Base-by-base conservation (phyloP, 2,329 filamentous ascomycete genomes). In the Xylaria multiplex region DNA sequence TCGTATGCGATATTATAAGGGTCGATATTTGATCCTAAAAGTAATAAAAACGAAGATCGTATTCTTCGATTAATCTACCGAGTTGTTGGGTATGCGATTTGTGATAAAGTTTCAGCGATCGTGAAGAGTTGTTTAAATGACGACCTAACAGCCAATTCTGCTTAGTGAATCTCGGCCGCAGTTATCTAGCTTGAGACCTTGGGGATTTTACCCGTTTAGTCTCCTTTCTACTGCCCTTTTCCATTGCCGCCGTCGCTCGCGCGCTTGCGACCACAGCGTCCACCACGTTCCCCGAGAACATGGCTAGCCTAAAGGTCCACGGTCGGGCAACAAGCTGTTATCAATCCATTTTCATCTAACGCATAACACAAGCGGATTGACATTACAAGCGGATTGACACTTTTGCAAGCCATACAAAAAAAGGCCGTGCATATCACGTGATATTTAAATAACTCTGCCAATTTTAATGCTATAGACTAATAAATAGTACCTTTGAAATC, bases 171-270 rank as follows among this genome's bases (percentile, higher is more conserved):
- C 54, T 46, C n/a, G 42, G 42, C 4, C 54, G 19, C 54, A 57
- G 14, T 57, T 37, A 19, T 57, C 42, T 9, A 48, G 16, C 42
- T 57, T 46, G 16, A 32, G 54, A 57, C 27, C 22, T 22, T 46
- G 16, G 54, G 27, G 37, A n/a, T n/a, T 37, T 57, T 22, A 27
- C 27, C 54, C 16, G 42, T 48, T 57, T 56, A 16, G 42, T 57
- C 54, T 30, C 27, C 42, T 57, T 46, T 46, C 54, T 40, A 32
- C 37, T 43, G 14, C 46, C 22, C 54, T 57, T 27, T 27, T 27
- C 27, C 27, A 3, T 27, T 5, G 27, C 42, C 54, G 42, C 54
- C 54, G 24, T 57, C 22, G 42, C 54, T 35, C 54, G 54, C 42
- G 42, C 54, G 24, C 54, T 57, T 57, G 13, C 7, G 6, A 46